phyloP scores from a whole-genome alignment of 202 grass and related monocot species.

The Saccharum hybrid region DNA sequence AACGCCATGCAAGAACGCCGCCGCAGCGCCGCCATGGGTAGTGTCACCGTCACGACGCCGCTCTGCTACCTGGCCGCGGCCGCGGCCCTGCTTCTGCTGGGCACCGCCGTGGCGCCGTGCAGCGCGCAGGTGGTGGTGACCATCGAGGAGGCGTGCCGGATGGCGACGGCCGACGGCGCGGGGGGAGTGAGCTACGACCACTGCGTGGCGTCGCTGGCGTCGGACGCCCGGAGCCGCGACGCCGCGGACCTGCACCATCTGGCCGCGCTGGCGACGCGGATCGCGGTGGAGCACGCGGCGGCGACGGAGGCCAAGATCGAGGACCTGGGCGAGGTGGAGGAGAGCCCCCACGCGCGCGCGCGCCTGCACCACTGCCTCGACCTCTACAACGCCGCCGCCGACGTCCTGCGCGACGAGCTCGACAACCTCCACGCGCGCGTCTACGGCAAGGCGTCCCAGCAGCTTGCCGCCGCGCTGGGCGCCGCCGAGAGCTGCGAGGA shows the following conservation, averaged over 20 bases:
- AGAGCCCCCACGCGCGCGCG: not conserved
- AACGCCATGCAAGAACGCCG: not conserved
- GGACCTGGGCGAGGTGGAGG: conserved; percentile 51
- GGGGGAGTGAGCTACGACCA: conserved; percentile 29
- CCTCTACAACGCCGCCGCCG: conserved; percentile 52
- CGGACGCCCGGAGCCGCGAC: not conserved
- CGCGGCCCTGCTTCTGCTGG: not conserved
- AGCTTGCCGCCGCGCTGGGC: conserved; percentile 22
- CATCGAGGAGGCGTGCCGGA: conserved; percentile 50
- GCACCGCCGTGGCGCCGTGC: not conserved
- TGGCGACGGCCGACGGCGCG: not conserved
- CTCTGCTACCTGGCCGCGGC: not conserved
- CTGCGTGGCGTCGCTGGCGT: conserved; percentile 48
- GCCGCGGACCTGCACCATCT: conserved; percentile 42
- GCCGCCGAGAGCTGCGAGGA: conserved; percentile 49
- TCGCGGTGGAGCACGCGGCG: conserved; percentile 44
- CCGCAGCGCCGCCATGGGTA: not conserved
- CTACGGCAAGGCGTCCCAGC: conserved; percentile 42
- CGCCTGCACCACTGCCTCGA: conserved; percentile 48
- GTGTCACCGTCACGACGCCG: not conserved
- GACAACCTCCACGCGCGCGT: conserved; percentile 53
- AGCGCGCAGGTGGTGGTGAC: not conserved
- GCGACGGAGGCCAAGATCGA: conserved; percentile 52
- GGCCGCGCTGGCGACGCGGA: conserved; percentile 39
- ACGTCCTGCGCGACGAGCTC: conserved; percentile 49